phyloP scores from a whole-genome alignment of 495 filamentous ascomycete genomes.

The Penicillium riverlandense region DNA sequence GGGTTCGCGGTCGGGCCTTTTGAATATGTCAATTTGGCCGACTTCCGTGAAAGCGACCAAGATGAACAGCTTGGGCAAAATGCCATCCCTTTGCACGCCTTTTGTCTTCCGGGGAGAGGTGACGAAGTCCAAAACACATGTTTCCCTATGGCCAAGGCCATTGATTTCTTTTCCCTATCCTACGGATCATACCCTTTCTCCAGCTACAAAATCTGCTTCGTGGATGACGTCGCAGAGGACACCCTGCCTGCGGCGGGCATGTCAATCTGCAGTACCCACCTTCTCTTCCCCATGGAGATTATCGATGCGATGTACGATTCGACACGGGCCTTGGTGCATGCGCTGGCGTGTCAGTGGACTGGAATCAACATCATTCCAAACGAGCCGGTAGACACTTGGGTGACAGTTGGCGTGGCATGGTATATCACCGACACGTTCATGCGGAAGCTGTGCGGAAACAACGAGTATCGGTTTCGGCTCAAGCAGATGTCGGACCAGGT shows the following conservation, averaged over 20 bases:
- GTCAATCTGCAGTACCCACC: constrained; percentile 76
- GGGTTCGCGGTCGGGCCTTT: constrained; percentile 92
- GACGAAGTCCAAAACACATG: constrained; percentile 81
- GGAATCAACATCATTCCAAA: constrained; percentile 83
- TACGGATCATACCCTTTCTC: constrained; percentile 83
- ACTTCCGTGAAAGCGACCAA: constrained; percentile 81
- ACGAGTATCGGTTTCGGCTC: constrained; percentile 86
- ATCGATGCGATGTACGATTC: constrained; percentile 74
- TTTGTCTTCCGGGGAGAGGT: constrained; percentile 75
- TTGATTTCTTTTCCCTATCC: constrained; percentile 78
- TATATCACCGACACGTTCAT: constrained; percentile 92
- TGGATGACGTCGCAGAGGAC: constrained; percentile 75
- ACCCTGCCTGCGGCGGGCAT: constrained; percentile 71
- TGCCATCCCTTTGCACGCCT: constrained; percentile 77
- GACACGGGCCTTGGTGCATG: constrained; percentile 70
- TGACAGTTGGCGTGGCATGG: constrained; percentile 84
- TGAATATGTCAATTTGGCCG: constrained; percentile 81
- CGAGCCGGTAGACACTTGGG: constrained; percentile 76
- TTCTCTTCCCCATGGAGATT: constrained; percentile 76
- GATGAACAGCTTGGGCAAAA: constrained; percentile 82
- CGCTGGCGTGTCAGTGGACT: constrained; percentile 88
- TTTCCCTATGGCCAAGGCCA: constrained; percentile 63
- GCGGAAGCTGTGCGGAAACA: constrained; percentile 82
- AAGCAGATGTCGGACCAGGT: constrained; percentile 78
- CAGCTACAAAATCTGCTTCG: constrained; percentile 85